A percentile compares a stretch with the other conserved stretches of the same genome.
These are phyloP conservation scores for Cladosporium sp. DNA, from an alignment of 2,329 filamentous ascomycete genomes.

Conservation along the genomic window DNA sequence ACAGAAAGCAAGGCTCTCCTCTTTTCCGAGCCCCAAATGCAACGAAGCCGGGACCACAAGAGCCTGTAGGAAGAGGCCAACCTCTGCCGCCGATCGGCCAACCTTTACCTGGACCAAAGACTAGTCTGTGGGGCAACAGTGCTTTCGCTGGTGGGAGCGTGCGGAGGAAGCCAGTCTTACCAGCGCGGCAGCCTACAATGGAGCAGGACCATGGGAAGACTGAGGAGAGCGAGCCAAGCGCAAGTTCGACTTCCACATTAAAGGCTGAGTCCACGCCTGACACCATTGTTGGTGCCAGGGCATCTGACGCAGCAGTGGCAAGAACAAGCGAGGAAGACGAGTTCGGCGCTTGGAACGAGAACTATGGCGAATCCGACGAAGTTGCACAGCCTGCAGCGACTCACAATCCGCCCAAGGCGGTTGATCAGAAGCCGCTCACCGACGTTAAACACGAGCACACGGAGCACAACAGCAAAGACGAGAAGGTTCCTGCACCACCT, in stretches of 20 bases:
- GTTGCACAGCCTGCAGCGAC: background rate
- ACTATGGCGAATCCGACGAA: constrained; percentile 18
- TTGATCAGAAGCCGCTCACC: background rate
- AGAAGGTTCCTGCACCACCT: constrained; percentile 12
- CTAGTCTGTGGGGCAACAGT: constrained; percentile 25
- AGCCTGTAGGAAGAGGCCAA: constrained; percentile 80
- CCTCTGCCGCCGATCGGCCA: constrained; percentile 79
- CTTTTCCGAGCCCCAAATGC: constrained; percentile 11
- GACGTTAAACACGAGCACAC: background rate
- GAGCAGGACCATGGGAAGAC: background rate
- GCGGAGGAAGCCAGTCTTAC: constrained; percentile 32
- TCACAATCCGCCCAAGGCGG: background rate
- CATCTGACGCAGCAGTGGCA: background rate
- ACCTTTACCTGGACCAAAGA: constrained; percentile 62
- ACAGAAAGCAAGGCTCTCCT: constrained; percentile 22
- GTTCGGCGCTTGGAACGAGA: constrained; percentile 33
- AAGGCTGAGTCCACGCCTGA: background rate
- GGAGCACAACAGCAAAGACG: background rate
- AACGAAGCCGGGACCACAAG: constrained; percentile 40
- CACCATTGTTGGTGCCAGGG: background rate
- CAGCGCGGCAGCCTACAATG: constrained; percentile 12
- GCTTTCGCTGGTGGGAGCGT: constrained; percentile 21
- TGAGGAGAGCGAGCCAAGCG: background rate
- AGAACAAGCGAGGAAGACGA: constrained; percentile 26
- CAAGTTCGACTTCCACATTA: background rate